Evolutionary conservation across 139 green algal genomes (phyloP).

Genomic region (Gonium pectorale): DNA sequence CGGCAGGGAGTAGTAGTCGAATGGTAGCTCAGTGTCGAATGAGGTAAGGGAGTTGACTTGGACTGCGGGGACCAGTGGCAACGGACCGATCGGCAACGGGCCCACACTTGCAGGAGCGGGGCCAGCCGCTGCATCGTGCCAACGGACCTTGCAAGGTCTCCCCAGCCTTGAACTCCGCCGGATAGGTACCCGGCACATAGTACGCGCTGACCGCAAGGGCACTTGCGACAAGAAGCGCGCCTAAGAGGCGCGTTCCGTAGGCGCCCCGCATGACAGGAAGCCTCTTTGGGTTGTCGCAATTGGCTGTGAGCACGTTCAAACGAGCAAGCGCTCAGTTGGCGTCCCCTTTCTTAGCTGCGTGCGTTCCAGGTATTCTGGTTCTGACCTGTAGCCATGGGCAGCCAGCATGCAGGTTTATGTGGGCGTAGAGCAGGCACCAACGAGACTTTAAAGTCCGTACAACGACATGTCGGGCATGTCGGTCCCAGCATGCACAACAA

Average conservation of each 20-base stretch:
- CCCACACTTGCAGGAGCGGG: no score
- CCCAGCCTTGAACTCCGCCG: slow-evolving; percentile 74
- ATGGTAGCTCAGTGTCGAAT: slow-evolving; percentile 93
- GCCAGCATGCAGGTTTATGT: no score
- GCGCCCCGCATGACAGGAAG: not conserved
- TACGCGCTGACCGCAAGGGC: slow-evolving; percentile 54
- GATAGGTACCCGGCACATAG: slow-evolving; percentile 87
- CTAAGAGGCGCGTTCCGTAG: not conserved
- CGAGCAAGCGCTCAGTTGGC: no score
- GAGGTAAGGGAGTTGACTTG: slow-evolving; percentile 91
- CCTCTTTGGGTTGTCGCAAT: no score
- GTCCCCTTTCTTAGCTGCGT: no score
- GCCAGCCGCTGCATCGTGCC: not conserved
- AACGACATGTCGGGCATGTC: no score
- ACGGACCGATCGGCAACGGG: no score
- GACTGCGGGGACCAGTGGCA: slow-evolving; percentile 43
- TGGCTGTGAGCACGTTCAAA: no score
- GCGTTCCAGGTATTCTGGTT: no score
- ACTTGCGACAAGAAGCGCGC: not conserved
- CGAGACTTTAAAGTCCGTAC: no score
- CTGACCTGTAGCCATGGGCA: no score
- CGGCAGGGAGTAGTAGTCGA: slow-evolving; percentile 94
- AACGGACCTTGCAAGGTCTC: slow-evolving; percentile 70
- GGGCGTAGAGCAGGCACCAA: no score
- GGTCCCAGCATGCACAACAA: not conserved